Evolutionary conservation across 495 filamentous ascomycete species (phyloP), one percentile per base, ranked within the genome.

Genomic region (Astrothelium subdiscretum): DNA sequence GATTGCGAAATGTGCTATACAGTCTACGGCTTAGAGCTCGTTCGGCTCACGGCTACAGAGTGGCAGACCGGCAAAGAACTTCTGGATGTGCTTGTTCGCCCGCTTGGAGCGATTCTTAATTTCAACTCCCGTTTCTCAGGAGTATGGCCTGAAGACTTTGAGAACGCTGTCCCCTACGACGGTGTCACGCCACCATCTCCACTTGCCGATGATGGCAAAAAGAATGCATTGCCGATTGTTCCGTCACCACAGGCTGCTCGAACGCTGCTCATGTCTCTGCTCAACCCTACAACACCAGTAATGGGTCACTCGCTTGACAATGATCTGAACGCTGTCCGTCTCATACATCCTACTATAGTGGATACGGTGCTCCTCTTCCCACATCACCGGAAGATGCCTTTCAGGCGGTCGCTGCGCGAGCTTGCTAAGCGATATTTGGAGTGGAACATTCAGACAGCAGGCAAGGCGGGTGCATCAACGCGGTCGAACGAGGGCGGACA

Each of bases 1-100:
- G 94, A 99, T 72, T 96, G 95, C 70, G 94, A 99, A 69, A 99
- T 99, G 94, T 88, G 89, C 10, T 99, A 94, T 70, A 97, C 94
- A 0, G 86, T 86, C 1, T 66, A 85, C 38, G 94, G 94, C 0
- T 70, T 97, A 61, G 94, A 99, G 69, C 78, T 99, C 15, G 84
- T 97, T 52, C 88, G 94, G 20, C 70, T 99, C 24, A 96, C 94
- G 0, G 90, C 87, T 10, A 83, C 88, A 32, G 84, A 87, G 62
- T 99, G 92, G 89, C 94, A 92, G 1, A 75, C 79, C 32, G 88
- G 91, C 24, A 78, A 83, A 61, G 79, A 79, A 57, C 71, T 97
- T 6, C 74, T 96, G 0, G 94, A 99, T 71, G 80, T 96, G 0
- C 80, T 99, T 0, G 91, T 99, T 29, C 81, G 82, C 43, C 95